phyloP scores from a whole-genome alignment of 805 yeast species.

The Hanseniaspora vineae region DNA sequence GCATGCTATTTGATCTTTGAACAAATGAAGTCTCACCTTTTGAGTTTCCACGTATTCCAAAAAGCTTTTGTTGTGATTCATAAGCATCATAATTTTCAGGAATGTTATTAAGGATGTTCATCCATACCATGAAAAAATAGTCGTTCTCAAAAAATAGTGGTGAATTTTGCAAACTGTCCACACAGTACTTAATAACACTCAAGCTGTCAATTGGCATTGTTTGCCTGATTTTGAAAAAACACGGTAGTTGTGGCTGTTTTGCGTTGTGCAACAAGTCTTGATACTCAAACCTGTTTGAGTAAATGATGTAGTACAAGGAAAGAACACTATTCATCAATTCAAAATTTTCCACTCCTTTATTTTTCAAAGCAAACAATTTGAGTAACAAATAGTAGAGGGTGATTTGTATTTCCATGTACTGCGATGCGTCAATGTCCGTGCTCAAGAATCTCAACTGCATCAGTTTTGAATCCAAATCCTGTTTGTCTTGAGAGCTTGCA shows the following conservation, averaged over 20 bases:
- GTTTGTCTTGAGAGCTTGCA: too few species aligned
- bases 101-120: neutral
- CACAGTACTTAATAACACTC: slow-evolving; percentile 15
- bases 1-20: too few species aligned
- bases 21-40: too few species aligned
- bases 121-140: neutral
- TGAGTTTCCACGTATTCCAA: too few species aligned
- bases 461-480: neutral
- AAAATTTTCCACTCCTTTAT: slow-evolving; percentile 63
- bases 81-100: neutral
- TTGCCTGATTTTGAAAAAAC: slow-evolving; percentile 14
- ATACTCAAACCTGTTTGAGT: slow-evolving; percentile 8
- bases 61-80: too few species aligned
- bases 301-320: slow-evolving; percentile 17
- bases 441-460: neutral
- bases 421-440: neutral
- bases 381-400: slow-evolving; percentile 17
- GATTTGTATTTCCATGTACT: neutral
- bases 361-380: slow-evolving; percentile 61
- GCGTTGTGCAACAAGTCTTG: neutral
- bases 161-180: slow-evolving; percentile 4
- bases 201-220: slow-evolving; percentile 18
- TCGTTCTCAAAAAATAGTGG: neutral
- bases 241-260: slow-evolving; percentile 11
- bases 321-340: slow-evolving; percentile 26